Conservation (phyloP, 257 asterid genomes). For the Primulina huaijiensis region DNA sequence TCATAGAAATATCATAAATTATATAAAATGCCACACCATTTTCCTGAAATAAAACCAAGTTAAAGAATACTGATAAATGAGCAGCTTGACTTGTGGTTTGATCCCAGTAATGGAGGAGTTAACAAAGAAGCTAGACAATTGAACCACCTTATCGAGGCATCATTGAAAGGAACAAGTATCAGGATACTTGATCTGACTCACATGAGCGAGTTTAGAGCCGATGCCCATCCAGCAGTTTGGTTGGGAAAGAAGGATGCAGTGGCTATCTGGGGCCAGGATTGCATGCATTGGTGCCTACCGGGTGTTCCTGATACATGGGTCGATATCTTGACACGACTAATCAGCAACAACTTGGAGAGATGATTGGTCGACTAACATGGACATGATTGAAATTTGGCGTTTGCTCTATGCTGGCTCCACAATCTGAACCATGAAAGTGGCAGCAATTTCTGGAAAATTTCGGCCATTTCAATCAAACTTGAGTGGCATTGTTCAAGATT, state of each 20-base stretch:
- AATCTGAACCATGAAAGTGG: background rate
- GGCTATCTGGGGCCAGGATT: slow-evolving; percentile 91
- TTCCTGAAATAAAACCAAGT: too few relatives aligned
- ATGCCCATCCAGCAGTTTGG: slow-evolving; percentile 96
- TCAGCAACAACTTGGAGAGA: slow-evolving; percentile 41
- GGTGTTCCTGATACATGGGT: slow-evolving; percentile 99
- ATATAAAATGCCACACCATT: background rate
- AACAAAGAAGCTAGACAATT: slow-evolving; percentile 78
- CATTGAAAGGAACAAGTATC: slow-evolving; percentile 52
- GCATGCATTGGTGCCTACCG: slow-evolving; percentile 98
- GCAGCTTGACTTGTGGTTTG: slow-evolving; percentile 92
- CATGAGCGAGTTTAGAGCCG: slow-evolving; percentile 85
- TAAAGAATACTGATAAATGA: slow-evolving; percentile 28
- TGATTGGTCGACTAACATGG: slow-evolving; percentile 22
- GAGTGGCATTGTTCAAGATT: background rate
- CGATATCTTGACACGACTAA: slow-evolving; percentile 68
- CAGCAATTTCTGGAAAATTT: background rate
- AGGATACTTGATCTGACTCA: slow-evolving; percentile 57
- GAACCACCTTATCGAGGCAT: slow-evolving; percentile 61
- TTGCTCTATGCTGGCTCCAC: background rate
- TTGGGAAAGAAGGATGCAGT: slow-evolving; percentile 91
- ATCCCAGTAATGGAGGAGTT: slow-evolving; percentile 71
- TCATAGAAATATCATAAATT: too few relatives aligned
- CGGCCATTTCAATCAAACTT: background rate
- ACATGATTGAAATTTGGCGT: background rate